phyloP scores from a whole-genome alignment of 139 green algal genomes.

The Picochlorum costavermella region DNA sequence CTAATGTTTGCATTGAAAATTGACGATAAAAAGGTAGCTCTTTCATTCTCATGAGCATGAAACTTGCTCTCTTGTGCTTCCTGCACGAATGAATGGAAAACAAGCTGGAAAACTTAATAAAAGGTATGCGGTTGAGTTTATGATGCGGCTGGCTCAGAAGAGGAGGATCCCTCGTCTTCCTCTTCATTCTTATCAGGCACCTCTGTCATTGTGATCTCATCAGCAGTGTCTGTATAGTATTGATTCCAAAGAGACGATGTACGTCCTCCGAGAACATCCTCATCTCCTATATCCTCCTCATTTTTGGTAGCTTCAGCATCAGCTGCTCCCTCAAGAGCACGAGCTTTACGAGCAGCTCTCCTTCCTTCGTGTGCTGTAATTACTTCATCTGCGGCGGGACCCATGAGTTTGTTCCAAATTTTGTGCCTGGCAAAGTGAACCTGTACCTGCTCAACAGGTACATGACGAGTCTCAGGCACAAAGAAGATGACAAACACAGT shows the following conservation, averaged over 20 bases:
- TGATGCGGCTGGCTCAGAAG: too few species aligned
- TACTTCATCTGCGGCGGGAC: conserved; percentile 4
- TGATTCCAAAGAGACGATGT: not conserved
- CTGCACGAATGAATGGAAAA: too few species aligned
- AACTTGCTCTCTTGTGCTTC: too few species aligned
- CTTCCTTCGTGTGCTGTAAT: not conserved
- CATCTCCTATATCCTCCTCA: not conserved
- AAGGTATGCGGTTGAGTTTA: too few species aligned
- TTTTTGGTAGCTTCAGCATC: not conserved
- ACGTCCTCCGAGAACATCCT: not conserved
- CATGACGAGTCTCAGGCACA: conserved; percentile 57
- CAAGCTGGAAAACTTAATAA: too few species aligned
- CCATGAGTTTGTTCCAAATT: conserved; percentile 25
- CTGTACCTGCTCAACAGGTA: conserved; percentile 51
- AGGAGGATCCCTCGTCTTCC: too few species aligned
- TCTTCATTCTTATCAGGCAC: too few species aligned
- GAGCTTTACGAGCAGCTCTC: not conserved
- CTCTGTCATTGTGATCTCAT: too few species aligned
- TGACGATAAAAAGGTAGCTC: too few species aligned
- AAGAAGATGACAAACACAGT: conserved; percentile 46
- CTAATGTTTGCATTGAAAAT: too few species aligned
- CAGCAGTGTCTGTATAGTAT: not conserved
- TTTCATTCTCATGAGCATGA: too few species aligned
- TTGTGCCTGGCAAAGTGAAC: conserved; percentile 33
- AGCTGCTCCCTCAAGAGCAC: not conserved